A percentile compares a stretch with the other conserved stretches of the same genome.
Conservation (phyloP, 495 filamentous ascomycete genomes). For the Rusavskia elegans region DNA sequence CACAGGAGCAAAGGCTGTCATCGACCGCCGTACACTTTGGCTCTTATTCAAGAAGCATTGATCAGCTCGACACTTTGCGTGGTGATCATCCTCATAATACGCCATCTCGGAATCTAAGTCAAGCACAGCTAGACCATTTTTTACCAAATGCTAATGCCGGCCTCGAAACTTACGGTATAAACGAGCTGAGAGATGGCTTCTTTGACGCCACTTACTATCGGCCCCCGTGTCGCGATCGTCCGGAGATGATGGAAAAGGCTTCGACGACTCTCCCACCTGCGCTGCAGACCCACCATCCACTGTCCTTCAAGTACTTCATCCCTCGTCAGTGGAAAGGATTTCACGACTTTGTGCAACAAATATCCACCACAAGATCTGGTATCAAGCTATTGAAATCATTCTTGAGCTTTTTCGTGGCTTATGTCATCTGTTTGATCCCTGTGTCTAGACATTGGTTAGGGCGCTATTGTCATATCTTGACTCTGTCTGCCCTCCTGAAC, state of each 20-base stretch:
- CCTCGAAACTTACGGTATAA: conserved; percentile 34
- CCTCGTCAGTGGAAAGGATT: conserved; percentile 27
- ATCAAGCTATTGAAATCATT: conserved; percentile 35
- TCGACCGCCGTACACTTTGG: conserved; percentile 14
- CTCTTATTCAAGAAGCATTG: conserved; percentile 14
- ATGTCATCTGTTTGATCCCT: conserved; percentile 36
- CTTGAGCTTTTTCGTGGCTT: conserved; percentile 35
- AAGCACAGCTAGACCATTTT: conserved; percentile 24
- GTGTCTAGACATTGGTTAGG: conserved; percentile 27
- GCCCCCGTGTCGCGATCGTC: conserved; percentile 16
- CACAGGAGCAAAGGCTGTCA: neutral
- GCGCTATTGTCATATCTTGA: conserved; percentile 35
- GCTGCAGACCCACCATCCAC: conserved; percentile 23
- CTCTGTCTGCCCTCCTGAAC: conserved; percentile 35
- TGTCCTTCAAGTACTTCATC: conserved; percentile 28
- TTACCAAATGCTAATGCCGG: conserved; percentile 23
- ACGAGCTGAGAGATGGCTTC: conserved; percentile 40
- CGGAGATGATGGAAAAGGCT: conserved; percentile 20
- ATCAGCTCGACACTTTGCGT: conserved; percentile 3
- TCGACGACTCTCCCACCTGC: conserved; percentile 21
- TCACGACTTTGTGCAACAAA: conserved; percentile 16
- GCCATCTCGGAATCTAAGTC: conserved; percentile 10
- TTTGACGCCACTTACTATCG: conserved; percentile 40
- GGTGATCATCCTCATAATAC: neutral
- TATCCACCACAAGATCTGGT: conserved; percentile 28